Evolutionary conservation across 1,139 yeast species (phyloP).

Genomic region (Ogataea hybrid): DNA sequence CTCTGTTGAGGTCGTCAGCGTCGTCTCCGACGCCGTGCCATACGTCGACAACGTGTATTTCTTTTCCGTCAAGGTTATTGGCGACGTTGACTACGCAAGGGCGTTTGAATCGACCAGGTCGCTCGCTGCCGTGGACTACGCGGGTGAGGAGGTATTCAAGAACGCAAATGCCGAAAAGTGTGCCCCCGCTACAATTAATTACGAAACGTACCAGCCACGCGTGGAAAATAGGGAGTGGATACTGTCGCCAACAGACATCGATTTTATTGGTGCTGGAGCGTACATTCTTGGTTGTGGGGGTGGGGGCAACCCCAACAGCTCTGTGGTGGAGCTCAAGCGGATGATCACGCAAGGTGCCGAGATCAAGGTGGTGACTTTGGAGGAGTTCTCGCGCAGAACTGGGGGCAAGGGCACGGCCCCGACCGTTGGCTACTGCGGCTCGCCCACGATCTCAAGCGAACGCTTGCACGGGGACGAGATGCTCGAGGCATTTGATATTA

Average conservation of each 20-base stretch:
- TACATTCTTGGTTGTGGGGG: slow-evolving; percentile 52
- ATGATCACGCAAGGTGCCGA: slow-evolving; percentile 35
- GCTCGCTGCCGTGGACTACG: slow-evolving; percentile 5
- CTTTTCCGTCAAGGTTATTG: slow-evolving; percentile 39
- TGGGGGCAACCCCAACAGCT: slow-evolving; percentile 46
- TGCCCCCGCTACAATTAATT: slow-evolving; percentile 22
- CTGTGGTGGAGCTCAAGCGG: slow-evolving; percentile 36
- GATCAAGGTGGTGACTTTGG: slow-evolving; percentile 36
- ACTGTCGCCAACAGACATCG: slow-evolving; percentile 27
- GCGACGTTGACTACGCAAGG: slow-evolving; percentile 37
- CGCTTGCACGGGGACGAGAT: slow-evolving; percentile 34
- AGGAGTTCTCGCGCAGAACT: slow-evolving; percentile 29
- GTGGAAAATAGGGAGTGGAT: slow-evolving; percentile 28
- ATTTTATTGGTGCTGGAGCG: slow-evolving; percentile 41
- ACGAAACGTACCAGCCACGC: slow-evolving; percentile 34
- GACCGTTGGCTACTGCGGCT: slow-evolving; percentile 41
- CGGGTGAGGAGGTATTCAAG: slow-evolving; percentile 15
- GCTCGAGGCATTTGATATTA: slow-evolving; percentile 24
- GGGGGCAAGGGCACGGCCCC: slow-evolving; percentile 34
- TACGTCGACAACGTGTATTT: slow-evolving; percentile 36
- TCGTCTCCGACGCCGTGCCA: slow-evolving; percentile 39
- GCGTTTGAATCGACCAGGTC: slow-evolving; percentile 4
- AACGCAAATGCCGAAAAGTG: slow-evolving; percentile 14
- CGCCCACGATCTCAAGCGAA: slow-evolving; percentile 46
- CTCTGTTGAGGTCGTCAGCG: slow-evolving; percentile 33